phyloP scores from a whole-genome alignment of 2,329 filamentous ascomycete genomes.

The Raffaelea ambrosiae region DNA sequence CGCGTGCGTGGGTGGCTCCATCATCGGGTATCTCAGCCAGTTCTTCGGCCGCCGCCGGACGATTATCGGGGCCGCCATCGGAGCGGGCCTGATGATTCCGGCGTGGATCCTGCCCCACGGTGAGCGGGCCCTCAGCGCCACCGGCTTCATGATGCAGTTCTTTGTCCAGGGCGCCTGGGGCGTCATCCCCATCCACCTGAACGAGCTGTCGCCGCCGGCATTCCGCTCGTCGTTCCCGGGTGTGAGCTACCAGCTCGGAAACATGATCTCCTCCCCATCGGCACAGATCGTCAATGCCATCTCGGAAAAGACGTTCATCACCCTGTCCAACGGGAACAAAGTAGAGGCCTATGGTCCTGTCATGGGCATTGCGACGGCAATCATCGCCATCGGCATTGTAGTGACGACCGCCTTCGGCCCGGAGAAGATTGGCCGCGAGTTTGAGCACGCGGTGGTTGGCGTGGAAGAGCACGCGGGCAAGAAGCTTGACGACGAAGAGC shows the following conservation, averaged over 20 bases:
- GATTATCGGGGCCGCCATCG: slow-evolving; percentile 55
- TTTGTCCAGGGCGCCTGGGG: slow-evolving; percentile 60
- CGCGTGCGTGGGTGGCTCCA: slow-evolving; percentile 58
- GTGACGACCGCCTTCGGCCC: slow-evolving; percentile 62
- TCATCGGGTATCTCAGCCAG: slow-evolving; percentile 59
- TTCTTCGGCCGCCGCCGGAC: slow-evolving; percentile 61
- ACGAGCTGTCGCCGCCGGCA: slow-evolving; percentile 61
- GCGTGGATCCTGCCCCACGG: slow-evolving; percentile 62
- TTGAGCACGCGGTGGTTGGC: slow-evolving; percentile 43
- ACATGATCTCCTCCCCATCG: slow-evolving; percentile 64
- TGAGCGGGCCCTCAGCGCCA: slow-evolving; percentile 55
- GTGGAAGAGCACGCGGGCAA: slow-evolving; percentile 20
- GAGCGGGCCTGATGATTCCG: slow-evolving; percentile 73
- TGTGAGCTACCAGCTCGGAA: slow-evolving; percentile 65
- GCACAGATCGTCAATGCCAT: slow-evolving; percentile 6
- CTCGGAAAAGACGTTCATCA: slow-evolving; percentile 40
- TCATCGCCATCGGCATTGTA: slow-evolving; percentile 63
- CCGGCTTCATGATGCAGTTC: slow-evolving; percentile 73
- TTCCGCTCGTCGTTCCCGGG: slow-evolving; percentile 66
- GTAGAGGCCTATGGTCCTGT: slow-evolving; percentile 65
- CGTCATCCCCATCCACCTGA: slow-evolving; percentile 64
- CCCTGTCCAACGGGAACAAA: slow-evolving; percentile 39
- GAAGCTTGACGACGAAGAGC: slow-evolving; percentile 7
- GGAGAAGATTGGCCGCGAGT: slow-evolving; percentile 63
- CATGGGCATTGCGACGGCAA: slow-evolving; percentile 70